Evolutionary conservation across 1,139 yeast genomes (phyloP).

Genomic region (Pichia sp.): DNA sequence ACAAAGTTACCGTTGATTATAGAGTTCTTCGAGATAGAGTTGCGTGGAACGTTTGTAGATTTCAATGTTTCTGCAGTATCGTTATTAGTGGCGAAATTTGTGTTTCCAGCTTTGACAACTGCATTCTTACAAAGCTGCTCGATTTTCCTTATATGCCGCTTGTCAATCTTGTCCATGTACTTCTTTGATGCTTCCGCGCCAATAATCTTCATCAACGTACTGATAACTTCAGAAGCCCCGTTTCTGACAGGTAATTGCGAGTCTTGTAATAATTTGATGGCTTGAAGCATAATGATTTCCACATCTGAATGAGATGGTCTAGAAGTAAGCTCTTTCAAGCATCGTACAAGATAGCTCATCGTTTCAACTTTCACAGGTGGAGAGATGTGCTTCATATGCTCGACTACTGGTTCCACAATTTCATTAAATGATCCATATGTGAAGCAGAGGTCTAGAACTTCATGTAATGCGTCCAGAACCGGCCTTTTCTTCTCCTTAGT

Average conservation of each 20-base stretch:
- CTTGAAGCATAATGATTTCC: slow-evolving; percentile 47
- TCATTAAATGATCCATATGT: slow-evolving; percentile 44
- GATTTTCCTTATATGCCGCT: slow-evolving; percentile 56
- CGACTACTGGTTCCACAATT: slow-evolving; percentile 54
- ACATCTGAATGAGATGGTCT: slow-evolving; percentile 47
- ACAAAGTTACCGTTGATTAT: background rate
- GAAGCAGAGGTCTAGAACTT: slow-evolving; percentile 62
- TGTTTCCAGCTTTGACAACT: slow-evolving; percentile 31
- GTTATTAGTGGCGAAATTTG: no score
- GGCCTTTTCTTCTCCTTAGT: slow-evolving; percentile 82
- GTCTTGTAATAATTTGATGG: slow-evolving; percentile 62
- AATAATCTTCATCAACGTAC: slow-evolving; percentile 72
- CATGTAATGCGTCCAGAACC: slow-evolving; percentile 62
- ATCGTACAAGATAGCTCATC: slow-evolving; percentile 56
- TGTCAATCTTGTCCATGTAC: slow-evolving; percentile 65
- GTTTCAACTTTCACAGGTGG: slow-evolving; percentile 78
- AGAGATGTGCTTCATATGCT: slow-evolving; percentile 63
- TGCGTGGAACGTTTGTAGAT: no score
- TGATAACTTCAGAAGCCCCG: slow-evolving; percentile 72
- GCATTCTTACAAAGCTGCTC: slow-evolving; percentile 51
- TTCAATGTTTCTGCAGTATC: no score
- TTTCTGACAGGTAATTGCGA: slow-evolving; percentile 82
- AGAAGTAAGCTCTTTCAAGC: slow-evolving; percentile 44
- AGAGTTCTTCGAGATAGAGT: no score
- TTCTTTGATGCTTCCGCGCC: slow-evolving; percentile 65